Base-by-base conservation (phyloP, 768 basidiomycete species). In the Naematelia encephala region DNA sequence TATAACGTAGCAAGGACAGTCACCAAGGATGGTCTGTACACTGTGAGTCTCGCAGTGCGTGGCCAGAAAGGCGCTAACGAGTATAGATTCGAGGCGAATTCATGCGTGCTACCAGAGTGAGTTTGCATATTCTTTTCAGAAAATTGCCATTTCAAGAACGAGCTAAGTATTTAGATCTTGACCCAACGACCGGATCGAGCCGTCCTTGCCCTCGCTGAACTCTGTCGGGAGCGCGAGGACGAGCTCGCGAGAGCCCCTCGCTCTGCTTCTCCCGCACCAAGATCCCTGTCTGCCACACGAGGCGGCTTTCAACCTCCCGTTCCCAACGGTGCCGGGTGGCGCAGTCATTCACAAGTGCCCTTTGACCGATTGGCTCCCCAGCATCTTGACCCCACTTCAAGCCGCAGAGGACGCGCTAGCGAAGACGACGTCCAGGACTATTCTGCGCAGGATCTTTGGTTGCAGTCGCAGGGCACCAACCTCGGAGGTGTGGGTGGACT, bases 1-100 rank as follows among this genome's bases (percentile, higher is more conserved):
- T 99, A 88, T 79, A 99, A 99, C 67, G 94, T 99, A 48, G 88
- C 91, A 8, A 84, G 94, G 66, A 98, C 93, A 66, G 94, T 98
- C 19, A 97, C 94, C 16, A 88, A 87, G 70, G 94, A 99, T 75
- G 94, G 94, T 2, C 81, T 99, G 56, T 97, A 96, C 71, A 91
- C 90, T 43, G 93, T 93, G 70, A 68, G 84, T 16, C 11, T 30
- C 10, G 5, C 30, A 21, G 3, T 19, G 57, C n/a, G 16, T 34
- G 49, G 23, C 2, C 16, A 11, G 1, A 28, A 13, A 4, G n/a
- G 23, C 16, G 26, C 50, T 56, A 23, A 59, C 49, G 3, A 42
- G 29, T 53, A 14, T 47, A 97, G 93, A 92, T 99, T 71, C 92
- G 94, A 13, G 93, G 94, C 8, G 94, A 98, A 79, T 94, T 99